Base-by-base conservation (phyloP, 352 stramenopile species). In the Phytophthora kernoviae region DNA sequence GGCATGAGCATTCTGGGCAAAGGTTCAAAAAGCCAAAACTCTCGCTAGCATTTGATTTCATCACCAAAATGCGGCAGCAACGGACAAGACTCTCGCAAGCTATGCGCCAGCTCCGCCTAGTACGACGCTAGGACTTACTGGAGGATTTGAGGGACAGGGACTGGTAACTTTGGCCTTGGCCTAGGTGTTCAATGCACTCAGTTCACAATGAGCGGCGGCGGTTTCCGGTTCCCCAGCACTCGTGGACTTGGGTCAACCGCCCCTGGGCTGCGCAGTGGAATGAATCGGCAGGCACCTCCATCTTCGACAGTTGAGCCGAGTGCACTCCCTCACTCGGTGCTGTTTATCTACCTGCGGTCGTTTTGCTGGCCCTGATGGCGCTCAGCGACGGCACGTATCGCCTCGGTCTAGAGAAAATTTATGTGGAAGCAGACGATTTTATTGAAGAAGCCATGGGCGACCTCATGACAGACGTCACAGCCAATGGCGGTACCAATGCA, bases 11-110 rank as follows among this genome's bases (percentile, higher is more conserved):
- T 96, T 45, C 45, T 96, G 14, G 87, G 87, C 8, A 85, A 86
- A 62, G 87, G 87, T 6, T 90, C 84, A 1, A 96, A 96, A 51
- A 93, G 81, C 87, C 94, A 49, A 96, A 96, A 59, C 68, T 96
- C 8, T 85, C 83, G 8, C 75, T 90, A 40, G 85, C 86, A 5
- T 96, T 96, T 41, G 87, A 96, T 9, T 92, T 96, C 36, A 90
- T 96, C 62, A 87, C 81, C 9, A 91, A 91, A 56, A 87, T 96
- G 80, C 69, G 81, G 2, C 78, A 91, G 30, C 83, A 94, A 42
- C 76, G 85, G 71, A 86, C 33, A 81, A 82, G n/a, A 90, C 81
- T 0, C 70, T 92, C 10, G 79, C 78, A 21, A 85, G 84, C 37
- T 94, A 87, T 59, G 75, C 75, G 12, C 63, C 63, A 0, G 43